Percentiles rank a stretch among this genome's conserved stretches.
These are phyloP conservation scores for Rubroshorea leprosula DNA, from an alignment of 345 rosid genomes.

Conservation along the genomic window DNA sequence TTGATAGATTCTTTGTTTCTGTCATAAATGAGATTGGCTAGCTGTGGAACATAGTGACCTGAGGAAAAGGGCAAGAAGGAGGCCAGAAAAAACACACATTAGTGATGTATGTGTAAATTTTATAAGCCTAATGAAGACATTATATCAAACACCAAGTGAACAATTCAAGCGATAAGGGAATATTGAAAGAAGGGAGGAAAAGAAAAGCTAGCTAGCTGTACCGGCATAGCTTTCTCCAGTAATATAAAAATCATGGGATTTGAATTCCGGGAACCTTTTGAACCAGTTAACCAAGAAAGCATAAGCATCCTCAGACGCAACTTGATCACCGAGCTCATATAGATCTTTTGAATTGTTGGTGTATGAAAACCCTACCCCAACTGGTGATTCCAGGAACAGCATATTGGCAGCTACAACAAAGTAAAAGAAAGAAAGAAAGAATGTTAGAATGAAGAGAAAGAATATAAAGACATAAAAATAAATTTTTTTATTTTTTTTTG, in stretches of 20 bases:
- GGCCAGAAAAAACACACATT: too few relatives aligned
- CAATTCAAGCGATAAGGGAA: too few relatives aligned
- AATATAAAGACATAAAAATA: not conserved
- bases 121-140: too few relatives aligned
- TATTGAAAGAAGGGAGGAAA: not conserved
- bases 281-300: constrained; percentile 63
- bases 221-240: constrained; percentile 91
- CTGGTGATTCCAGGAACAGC: constrained; percentile 73
- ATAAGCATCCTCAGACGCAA: constrained; percentile 53
- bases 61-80: not conserved
- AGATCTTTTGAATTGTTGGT: constrained; percentile 49
- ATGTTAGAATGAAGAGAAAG: not conserved
- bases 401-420: constrained; percentile 53
- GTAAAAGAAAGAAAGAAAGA: not conserved
- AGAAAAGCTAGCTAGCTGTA: constrained; percentile 2
- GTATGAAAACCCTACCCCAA: constrained; percentile 85
- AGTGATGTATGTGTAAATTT: too few relatives aligned
- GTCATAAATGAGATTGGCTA: constrained; percentile 56
- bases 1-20: constrained; percentile 35
- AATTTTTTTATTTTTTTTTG: too few relatives aligned
- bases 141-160: too few relatives aligned
- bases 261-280: constrained; percentile 53
- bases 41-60: constrained; percentile 91
- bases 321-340: constrained; percentile 39
- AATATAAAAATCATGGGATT: constrained; percentile 55